Conservation (phyloP, 352 stramenopile genomes). For the Pythium grandisporangium region DNA sequence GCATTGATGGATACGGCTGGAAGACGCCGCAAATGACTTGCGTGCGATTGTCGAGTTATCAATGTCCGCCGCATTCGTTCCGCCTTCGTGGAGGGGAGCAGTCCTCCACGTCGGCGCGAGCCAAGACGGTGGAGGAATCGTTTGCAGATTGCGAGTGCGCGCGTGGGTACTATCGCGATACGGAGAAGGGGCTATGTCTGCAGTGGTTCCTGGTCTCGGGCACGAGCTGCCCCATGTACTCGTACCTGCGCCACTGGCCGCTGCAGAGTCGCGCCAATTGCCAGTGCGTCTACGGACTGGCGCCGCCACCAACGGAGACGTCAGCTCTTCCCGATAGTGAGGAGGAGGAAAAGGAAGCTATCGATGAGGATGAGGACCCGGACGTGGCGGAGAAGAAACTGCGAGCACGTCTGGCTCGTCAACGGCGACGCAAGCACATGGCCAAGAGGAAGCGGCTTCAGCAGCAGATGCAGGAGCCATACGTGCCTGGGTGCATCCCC, state of each 20-base stretch:
- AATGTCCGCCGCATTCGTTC: slow-evolving; percentile 54
- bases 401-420: slow-evolving; percentile 14
- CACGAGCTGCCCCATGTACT: slow-evolving; percentile 47
- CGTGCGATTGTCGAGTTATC: slow-evolving; percentile 41
- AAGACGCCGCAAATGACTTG: slow-evolving; percentile 64
- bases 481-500: slow-evolving; percentile 12
- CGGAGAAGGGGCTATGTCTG: slow-evolving; percentile 32
- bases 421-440: slow-evolving; percentile 2
- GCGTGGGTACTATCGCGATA: slow-evolving; percentile 61
- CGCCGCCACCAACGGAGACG: slow-evolving; percentile 9
- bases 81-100: no score
- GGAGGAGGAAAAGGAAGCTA: slow-evolving; percentile 2
- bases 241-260: slow-evolving; percentile 62
- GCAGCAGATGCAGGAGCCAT: slow-evolving; percentile 6
- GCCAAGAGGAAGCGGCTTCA: no score
- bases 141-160: slow-evolving; percentile 70
- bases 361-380: slow-evolving; percentile 1
- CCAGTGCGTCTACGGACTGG: slow-evolving; percentile 56
- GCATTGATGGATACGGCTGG: slow-evolving; percentile 64
- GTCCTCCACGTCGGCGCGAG: slow-evolving; percentile 3
- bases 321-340: no score
- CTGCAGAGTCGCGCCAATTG: slow-evolving; percentile 69
- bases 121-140: slow-evolving; percentile 21
- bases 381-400: slow-evolving; percentile 1
- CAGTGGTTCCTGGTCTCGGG: slow-evolving; percentile 61